These are phyloP conservation scores for Globisporangium middletonii DNA, from an alignment of 352 stramenopile genomes.

Conservation along the genomic window DNA sequence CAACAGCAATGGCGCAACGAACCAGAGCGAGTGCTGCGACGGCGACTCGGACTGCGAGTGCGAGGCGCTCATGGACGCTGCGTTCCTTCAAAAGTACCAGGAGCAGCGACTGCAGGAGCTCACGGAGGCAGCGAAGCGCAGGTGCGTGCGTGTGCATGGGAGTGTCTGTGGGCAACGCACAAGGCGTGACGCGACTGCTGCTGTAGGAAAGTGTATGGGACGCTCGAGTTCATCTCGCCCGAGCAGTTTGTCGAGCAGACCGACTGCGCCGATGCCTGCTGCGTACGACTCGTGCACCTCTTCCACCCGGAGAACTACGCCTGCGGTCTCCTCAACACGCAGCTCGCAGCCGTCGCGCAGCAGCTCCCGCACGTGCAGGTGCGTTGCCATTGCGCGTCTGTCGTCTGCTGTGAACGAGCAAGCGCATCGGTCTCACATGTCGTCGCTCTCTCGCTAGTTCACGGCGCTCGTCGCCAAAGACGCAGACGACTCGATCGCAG, in stretches of 20 bases:
- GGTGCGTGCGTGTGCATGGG: slow-evolving; percentile 13
- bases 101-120: slow-evolving; percentile 62
- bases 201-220: slow-evolving; percentile 35
- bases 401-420: neutral
- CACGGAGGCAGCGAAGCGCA: slow-evolving; percentile 24
- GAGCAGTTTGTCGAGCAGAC: slow-evolving; percentile 50
- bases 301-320: slow-evolving; percentile 68
- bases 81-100: slow-evolving; percentile 56
- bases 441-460: too few species aligned
- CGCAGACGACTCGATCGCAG: slow-evolving; percentile 61
- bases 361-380: slow-evolving; percentile 66
- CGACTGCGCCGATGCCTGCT: slow-evolving; percentile 16
- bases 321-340: slow-evolving; percentile 63
- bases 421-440: neutral
- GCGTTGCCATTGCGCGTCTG: neutral
- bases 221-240: slow-evolving; percentile 52
- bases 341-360: slow-evolving; percentile 46
- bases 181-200: neutral
- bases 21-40: slow-evolving; percentile 9
- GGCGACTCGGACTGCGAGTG: slow-evolving; percentile 24
- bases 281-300: slow-evolving; percentile 48
- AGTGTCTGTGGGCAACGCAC: too few species aligned
- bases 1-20: neutral
- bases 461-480: slow-evolving; percentile 52
- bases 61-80: slow-evolving; percentile 44